phyloP scores from a whole-genome alignment of 345 rosid genomes.

The Melaleuca alternifolia region DNA sequence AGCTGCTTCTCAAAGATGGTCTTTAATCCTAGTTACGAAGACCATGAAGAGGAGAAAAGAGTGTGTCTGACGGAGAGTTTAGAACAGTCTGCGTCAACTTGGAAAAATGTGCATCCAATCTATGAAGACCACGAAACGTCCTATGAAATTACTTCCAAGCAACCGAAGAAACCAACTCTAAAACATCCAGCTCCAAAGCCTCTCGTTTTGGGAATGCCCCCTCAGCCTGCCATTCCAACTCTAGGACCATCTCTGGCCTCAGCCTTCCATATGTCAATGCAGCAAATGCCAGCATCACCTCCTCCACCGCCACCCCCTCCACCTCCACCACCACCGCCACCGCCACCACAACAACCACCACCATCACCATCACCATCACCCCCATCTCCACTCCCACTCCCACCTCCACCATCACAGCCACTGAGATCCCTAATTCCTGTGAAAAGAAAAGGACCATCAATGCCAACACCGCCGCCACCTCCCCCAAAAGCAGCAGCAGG shows the following conservation, averaged over 20 bases:
- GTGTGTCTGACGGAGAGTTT: not conserved
- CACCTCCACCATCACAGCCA: not conserved
- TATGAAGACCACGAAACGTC: not conserved
- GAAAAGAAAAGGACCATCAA: not conserved
- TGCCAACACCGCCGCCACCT: not conserved
- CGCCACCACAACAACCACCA: not conserved
- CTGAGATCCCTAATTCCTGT: not conserved
- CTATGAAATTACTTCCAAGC: not conserved
- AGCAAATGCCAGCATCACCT: not conserved
- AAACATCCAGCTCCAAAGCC: not conserved
- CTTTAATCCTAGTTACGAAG: slow-evolving; percentile 31
- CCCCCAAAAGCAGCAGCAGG: slow-evolving; percentile 11
- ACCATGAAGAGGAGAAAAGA: slow-evolving; percentile 18
- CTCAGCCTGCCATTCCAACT: not conserved
- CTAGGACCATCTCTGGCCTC: not conserved
- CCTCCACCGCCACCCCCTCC: not conserved
- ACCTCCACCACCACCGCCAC: not conserved
- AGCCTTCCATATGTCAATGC: not conserved
- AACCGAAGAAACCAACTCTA: not conserved
- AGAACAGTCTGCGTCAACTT: not conserved
- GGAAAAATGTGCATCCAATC: not conserved
- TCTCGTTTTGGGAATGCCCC: not conserved
- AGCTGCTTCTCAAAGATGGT: slow-evolving; percentile 17
- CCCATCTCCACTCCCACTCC: not conserved
- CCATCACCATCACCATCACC: not conserved